phyloP scores from a whole-genome alignment of 2,329 filamentous ascomycete species.

The Exophiala oligosperma region DNA sequence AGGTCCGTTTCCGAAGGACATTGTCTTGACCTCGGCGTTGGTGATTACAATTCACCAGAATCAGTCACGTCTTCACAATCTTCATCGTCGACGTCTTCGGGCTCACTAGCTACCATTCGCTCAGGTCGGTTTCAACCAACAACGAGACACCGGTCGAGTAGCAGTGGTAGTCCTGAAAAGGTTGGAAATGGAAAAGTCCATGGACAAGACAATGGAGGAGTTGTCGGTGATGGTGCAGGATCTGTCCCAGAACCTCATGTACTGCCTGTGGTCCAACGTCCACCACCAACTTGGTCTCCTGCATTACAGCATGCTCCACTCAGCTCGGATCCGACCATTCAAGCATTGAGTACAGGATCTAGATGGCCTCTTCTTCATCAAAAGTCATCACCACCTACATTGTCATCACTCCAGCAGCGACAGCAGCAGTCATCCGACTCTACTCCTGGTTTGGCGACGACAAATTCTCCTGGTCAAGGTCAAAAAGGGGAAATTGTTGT shows the following conservation, averaged over 20 bases:
- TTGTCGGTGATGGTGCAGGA: not conserved
- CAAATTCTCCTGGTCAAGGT: no score
- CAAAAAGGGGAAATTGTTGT: no score
- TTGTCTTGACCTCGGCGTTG: constrained; percentile 7
- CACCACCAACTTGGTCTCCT: constrained; percentile 19
- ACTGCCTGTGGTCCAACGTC: constrained; percentile 5
- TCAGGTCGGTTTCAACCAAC: constrained; percentile 1
- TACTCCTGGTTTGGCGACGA: no score
- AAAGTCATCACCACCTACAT: constrained; percentile 2
- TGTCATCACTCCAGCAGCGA: not conserved
- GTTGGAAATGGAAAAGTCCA: not conserved
- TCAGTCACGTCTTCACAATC: constrained; percentile 15
- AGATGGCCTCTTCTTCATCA: not conserved
- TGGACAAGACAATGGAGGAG: not conserved
- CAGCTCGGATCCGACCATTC: constrained; percentile 23
- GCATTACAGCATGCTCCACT: constrained; percentile 21
- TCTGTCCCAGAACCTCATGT: not conserved
- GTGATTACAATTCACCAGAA: constrained; percentile 3
- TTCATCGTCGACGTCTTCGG: not conserved
- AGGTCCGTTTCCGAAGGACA: constrained; percentile 20
- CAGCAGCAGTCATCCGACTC: no score
- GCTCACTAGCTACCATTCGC: not conserved
- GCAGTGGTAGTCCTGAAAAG: constrained; percentile 15
- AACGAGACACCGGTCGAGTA: constrained; percentile 7
- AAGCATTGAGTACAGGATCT: constrained; percentile 16